Conservation (phyloP, 2,329 filamentous ascomycete genomes). For the Neoarthrinium moseri region DNA sequence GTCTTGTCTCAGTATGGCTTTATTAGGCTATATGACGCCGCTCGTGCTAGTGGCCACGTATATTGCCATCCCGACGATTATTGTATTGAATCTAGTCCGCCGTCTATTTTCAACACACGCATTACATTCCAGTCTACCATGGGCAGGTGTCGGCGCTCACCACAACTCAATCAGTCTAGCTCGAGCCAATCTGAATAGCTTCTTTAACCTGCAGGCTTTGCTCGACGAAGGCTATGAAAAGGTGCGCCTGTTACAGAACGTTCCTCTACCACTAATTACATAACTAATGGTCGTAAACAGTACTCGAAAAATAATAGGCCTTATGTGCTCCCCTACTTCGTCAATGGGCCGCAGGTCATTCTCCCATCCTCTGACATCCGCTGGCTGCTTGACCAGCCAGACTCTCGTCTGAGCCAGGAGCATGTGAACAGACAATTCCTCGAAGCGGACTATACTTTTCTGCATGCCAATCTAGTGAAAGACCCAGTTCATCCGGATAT, state of each 20-base stretch:
- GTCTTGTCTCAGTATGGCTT: too few relatives aligned
- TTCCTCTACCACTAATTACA: not conserved
- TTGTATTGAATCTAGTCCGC: slow-evolving; percentile 17
- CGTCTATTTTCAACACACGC: slow-evolving; percentile 23
- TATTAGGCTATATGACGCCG: too few relatives aligned
- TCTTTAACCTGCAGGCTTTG: slow-evolving; percentile 22
- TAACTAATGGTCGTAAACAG: slow-evolving; percentile 12
- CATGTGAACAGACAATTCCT: slow-evolving; percentile 32
- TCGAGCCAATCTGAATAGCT: slow-evolving; percentile 24
- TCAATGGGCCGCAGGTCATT: slow-evolving; percentile 32
- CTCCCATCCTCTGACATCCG: slow-evolving; percentile 25
- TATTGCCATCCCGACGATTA: slow-evolving; percentile 11
- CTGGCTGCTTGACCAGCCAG: slow-evolving; percentile 31
- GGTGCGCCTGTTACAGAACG: slow-evolving; percentile 21
- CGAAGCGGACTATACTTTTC: slow-evolving; percentile 30
- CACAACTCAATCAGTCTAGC: slow-evolving; percentile 15
- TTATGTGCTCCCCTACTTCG: slow-evolving; percentile 30
- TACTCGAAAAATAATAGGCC: slow-evolving; percentile 26
- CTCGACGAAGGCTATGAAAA: slow-evolving; percentile 27
- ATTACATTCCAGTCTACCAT: slow-evolving; percentile 23
- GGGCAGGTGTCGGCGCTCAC: slow-evolving; percentile 19
- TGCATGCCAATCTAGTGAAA: slow-evolving; percentile 27
- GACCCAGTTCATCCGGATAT: slow-evolving; percentile 29
- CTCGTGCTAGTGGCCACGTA: not conserved
- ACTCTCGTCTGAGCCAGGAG: slow-evolving; percentile 29